phyloP scores from a whole-genome alignment of 1,139 yeast species.

The Yarrowia galli region DNA sequence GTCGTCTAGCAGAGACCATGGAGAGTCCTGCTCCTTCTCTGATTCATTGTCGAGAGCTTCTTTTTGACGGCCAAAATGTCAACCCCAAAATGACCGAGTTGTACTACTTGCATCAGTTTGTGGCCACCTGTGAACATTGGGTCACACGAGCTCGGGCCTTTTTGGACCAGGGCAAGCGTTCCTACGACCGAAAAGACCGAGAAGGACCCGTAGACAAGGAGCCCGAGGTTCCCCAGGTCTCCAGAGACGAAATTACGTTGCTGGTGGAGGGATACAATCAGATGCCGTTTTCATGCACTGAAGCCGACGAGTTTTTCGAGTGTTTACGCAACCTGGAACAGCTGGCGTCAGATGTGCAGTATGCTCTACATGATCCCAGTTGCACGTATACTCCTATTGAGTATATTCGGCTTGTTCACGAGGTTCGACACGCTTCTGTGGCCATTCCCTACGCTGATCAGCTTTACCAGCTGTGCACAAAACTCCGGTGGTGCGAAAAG shows the following conservation, averaged over 20 bases:
- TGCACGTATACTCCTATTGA: conserved; percentile 31
- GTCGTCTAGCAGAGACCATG: conserved; percentile 7
- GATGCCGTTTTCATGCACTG: conserved; percentile 61
- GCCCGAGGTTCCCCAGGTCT: conserved; percentile 43
- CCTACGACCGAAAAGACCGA: conserved; percentile 41
- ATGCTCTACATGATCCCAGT: conserved; percentile 12
- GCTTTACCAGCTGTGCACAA: conserved; percentile 16
- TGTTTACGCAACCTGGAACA: conserved; percentile 46
- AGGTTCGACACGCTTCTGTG: conserved; percentile 24
- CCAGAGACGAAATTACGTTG: conserved; percentile 39
- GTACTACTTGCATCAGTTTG: conserved; percentile 30
- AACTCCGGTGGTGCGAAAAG: conserved; percentile 34
- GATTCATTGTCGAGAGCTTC: conserved; percentile 2
- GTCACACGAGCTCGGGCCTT: conserved; percentile 23
- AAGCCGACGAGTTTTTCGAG: conserved; percentile 65
- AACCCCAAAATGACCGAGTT: conserved; percentile 24
- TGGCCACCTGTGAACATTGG: conserved; percentile 27
- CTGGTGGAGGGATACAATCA: conserved; percentile 44
- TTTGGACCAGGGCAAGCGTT: conserved; percentile 38
- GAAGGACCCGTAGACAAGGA: conserved; percentile 41
- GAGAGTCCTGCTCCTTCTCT: neutral
- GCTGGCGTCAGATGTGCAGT: conserved; percentile 16
- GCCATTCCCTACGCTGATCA: conserved; percentile 31
- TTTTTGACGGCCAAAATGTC: conserved; percentile 16
- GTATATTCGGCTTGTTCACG: conserved; percentile 30